Evolutionary conservation across 139 green algal genomes (phyloP).

Genomic region (Chlorella sp.): DNA sequence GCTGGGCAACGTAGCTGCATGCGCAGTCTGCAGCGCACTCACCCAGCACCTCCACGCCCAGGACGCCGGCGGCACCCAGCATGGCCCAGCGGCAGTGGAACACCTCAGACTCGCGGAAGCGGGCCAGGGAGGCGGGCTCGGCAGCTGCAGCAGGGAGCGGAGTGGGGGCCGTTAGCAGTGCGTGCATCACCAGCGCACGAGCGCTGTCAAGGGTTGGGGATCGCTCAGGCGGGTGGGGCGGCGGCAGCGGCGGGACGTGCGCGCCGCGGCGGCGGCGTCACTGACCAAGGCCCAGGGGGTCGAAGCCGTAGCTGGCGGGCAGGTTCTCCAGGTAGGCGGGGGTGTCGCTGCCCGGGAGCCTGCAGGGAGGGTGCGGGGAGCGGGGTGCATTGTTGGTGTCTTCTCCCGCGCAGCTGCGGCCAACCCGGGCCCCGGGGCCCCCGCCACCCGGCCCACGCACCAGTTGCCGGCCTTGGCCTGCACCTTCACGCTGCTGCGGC

Average conservation of each 20-base stretch:
- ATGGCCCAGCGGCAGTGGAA: slow-evolving; percentile 63
- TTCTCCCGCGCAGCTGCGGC: too few species aligned
- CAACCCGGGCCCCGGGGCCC: too few species aligned
- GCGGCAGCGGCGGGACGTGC: too few species aligned
- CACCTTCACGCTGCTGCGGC: not conserved
- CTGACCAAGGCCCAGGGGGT: slow-evolving; percentile 88
- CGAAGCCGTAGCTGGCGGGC: slow-evolving; percentile 69
- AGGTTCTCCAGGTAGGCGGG: slow-evolving; percentile 49
- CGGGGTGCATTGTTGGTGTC: too few species aligned
- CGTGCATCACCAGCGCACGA: too few species aligned
- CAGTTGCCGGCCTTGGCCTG: slow-evolving; percentile 14
- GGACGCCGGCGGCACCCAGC: slow-evolving; percentile 38
- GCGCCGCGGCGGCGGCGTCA: not conserved
- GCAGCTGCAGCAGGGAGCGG: slow-evolving; percentile 1
- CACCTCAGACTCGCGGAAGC: slow-evolving; percentile 72
- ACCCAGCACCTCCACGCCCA: slow-evolving; percentile 60
- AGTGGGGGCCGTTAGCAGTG: too few species aligned
- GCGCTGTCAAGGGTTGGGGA: too few species aligned
- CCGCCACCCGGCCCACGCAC: not conserved
- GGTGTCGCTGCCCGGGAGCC: slow-evolving; percentile 50
- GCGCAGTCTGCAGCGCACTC: too few species aligned
- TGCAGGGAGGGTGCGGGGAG: not conserved
- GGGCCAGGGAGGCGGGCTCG: slow-evolving; percentile 35
- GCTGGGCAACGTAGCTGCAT: too few species aligned
- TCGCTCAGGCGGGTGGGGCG: too few species aligned